Evolutionary conservation across 192 early-diverging fungal genomes (phyloP), one percentile per base, ranked within the genome.

Genomic region (Coemansia sp.): DNA sequence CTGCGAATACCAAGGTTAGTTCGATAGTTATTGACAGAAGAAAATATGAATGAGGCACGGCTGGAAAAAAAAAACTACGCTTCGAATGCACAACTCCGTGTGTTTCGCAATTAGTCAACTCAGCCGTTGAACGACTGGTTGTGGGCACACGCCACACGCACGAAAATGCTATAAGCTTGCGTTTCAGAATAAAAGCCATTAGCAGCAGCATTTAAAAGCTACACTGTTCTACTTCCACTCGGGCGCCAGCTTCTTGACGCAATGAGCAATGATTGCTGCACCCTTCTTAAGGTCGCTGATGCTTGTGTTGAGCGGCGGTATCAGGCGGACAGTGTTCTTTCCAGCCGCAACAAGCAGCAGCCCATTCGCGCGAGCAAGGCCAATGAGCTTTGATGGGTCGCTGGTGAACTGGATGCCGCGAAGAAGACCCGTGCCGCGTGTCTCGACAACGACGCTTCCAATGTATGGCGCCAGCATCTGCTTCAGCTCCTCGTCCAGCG

Each of bases 311-410:
- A 99, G 84, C 16, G 97, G 90, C 45, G 97, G 97, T 8, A 98
- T 87, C 60, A 99, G 78, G 38, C 97, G 91, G n/a, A 99, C 76
- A 2, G 93, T 95, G 72, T 99, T 94, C 67, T 87, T 87, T 6
- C 87, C 91, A 18, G 96, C 94, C 3, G 89, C 89, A 36, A 97
- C 92, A 34, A 98, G 86, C 67, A 99, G 83, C 65, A 99, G 72
- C 34, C 97, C 97, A 36, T 85, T 85, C 46, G 95, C 92, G 57
- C 92, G 88, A 45, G 90, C 90, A 49, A 92, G 46, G 26, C 90
- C 88, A 14, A 94, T 87, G 43, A 94, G 46, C n/a, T 83, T 85
- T 2, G 82, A 52, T 39, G 92, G 91, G 62, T 92, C 87, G 48
- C 77, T 82, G 35, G 69, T 76, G 78, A 98, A 91, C 78, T 94